Conservation (phyloP, 257 asterid genomes). For the Lantana camara region DNA sequence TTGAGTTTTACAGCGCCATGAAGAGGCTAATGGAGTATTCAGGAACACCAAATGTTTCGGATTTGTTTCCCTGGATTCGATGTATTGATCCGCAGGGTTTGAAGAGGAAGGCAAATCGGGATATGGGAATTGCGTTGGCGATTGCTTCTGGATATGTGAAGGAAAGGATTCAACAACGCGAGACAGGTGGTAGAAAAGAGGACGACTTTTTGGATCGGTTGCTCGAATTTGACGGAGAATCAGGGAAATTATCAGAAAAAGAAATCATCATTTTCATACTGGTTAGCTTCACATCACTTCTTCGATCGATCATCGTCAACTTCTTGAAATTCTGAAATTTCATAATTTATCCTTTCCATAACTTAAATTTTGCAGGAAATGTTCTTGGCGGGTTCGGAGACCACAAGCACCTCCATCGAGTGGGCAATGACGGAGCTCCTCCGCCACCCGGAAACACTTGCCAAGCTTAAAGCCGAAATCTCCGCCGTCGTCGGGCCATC, state of each 20-base stretch:
- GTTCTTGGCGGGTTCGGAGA: conserved; percentile 54
- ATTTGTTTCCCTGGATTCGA: conserved; percentile 48
- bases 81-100: conserved; percentile 52
- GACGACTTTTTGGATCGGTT: conserved; percentile 59
- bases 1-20: conserved; percentile 46
- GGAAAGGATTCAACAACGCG: conserved; percentile 35
- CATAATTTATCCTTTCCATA: no score
- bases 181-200: conserved; percentile 9
- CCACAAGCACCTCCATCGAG: conserved; percentile 41
- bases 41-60: conserved; percentile 45
- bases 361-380: conserved; percentile 36
- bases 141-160: conserved; percentile 43
- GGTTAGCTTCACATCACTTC: conserved; percentile 29
- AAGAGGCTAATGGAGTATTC: conserved; percentile 45
- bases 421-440: conserved; percentile 59
- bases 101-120: conserved; percentile 39
- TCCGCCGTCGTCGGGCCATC: conserved; percentile 23
- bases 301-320: no score
- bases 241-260: conserved; percentile 42
- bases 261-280: conserved; percentile 49
- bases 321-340: not conserved
- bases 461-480: conserved; percentile 40
- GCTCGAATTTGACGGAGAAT: conserved; percentile 48
- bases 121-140: conserved; percentile 35
- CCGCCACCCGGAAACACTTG: conserved; percentile 34